These are phyloP conservation scores for Coelastrella sp. DNA, from an alignment of 139 green algal genomes.

Conservation along the genomic window DNA sequence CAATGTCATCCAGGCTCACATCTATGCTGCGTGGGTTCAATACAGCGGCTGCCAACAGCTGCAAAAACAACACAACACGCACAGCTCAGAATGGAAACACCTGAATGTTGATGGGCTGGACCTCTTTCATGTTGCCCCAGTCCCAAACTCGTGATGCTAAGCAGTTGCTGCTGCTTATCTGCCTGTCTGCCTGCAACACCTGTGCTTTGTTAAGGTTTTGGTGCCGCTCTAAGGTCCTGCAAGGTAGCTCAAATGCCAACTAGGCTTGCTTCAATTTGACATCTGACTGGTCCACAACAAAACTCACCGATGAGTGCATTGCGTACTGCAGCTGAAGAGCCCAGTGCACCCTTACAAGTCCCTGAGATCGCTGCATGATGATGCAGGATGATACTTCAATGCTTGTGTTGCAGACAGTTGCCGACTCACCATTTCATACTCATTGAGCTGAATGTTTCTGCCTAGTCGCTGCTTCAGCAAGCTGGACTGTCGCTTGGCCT, in stretches of 20 bases:
- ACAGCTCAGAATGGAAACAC: background rate
- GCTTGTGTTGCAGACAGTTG: background rate
- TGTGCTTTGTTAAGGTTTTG: background rate
- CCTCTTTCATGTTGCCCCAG: too few species aligned
- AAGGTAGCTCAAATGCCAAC: too few species aligned
- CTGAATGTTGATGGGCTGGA: too few species aligned
- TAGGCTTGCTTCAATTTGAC: too few species aligned
- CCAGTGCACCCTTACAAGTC: too few species aligned
- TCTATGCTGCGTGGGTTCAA: constrained; percentile 87
- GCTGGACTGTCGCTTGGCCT: constrained; percentile 58
- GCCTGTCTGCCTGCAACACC: background rate
- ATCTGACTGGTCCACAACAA: too few species aligned
- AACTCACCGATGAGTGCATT: too few species aligned
- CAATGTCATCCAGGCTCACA: constrained; percentile 83
- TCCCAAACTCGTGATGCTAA: too few species aligned
- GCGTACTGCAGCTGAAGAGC: too few species aligned
- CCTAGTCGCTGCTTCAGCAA: constrained; percentile 60
- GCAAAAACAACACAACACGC: background rate
- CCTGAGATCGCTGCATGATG: too few species aligned
- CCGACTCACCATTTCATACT: constrained; percentile 64
- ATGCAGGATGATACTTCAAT: background rate
- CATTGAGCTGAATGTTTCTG: constrained; percentile 61
- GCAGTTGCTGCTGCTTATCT: background rate
- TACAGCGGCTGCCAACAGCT: constrained; percentile 86
- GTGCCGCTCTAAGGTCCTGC: too few species aligned